Percentiles rank a stretch among this genome's conserved stretches.
Conservation (phyloP, 306 rosid species). For the Prunus mume region DNA sequence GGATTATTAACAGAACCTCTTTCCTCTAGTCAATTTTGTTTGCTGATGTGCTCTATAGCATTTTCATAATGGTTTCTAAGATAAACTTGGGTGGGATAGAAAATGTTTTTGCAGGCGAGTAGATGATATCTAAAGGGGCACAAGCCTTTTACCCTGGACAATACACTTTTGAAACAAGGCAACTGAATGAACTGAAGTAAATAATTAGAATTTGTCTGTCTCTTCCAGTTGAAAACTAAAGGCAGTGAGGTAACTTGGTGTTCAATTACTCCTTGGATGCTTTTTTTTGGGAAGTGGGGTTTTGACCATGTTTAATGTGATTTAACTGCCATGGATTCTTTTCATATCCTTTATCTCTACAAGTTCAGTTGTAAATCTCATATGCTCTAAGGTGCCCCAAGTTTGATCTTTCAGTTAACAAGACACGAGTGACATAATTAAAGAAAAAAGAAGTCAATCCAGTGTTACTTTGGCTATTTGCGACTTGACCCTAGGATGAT, state of each 20-base stretch:
- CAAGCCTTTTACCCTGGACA: background rate
- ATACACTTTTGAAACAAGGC: background rate
- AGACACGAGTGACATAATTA: background rate
- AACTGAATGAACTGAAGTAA: background rate
- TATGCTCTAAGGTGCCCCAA: background rate
- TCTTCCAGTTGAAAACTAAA: background rate
- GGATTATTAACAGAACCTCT: background rate
- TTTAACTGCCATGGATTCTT: background rate
- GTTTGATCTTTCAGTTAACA: background rate
- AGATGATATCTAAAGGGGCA: background rate
- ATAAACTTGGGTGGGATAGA: background rate
- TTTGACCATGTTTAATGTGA: background rate
- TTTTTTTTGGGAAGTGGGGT: too few relatives aligned
- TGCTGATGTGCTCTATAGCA: background rate
- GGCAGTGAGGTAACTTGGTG: background rate
- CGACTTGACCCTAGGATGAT: background rate
- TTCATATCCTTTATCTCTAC: background rate
- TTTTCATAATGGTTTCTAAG: background rate
- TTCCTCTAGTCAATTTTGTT: background rate
- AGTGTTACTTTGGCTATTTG: background rate
- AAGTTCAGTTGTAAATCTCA: background rate
- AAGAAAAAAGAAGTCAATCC: background rate
- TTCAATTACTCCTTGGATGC: background rate
- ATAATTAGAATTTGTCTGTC: background rate
- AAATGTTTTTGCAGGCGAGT: background rate